Evolutionary conservation across 176 grass and related monocot species (phyloP), one percentile per base, ranked within the genome.

Genomic region (Zea luxurians): DNA sequence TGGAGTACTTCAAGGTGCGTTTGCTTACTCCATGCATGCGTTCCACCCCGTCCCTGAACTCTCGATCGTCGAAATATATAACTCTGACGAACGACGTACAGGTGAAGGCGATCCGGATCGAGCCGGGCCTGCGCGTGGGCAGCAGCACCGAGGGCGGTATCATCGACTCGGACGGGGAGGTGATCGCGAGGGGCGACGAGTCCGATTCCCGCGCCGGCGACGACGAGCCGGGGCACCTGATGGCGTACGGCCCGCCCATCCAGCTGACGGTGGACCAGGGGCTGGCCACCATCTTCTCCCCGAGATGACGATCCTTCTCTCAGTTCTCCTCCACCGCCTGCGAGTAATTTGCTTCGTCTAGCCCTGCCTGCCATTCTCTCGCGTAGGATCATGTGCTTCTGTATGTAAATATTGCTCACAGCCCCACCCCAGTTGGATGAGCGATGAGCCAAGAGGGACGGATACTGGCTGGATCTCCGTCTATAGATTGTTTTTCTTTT

Each of bases 161-260:
- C 82, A 80, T 99, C 17, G 96, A 99, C 74, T 86, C 66, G 2
- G 96, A 99, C 17, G 96, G 96, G 9, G 96, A 99, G 90, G 83
- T 89, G 40, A 66, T 99, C 27, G 92, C 96, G 47, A 83, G 90
- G 66, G 90, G 90, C 73, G 92, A 92, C 76, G 42, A 13, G 16
- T 58, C 75, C 9, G 34, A 17, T 61, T 27, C 58, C 59, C 6
- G 12, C 46, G 59, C 59, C 59, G 21, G 69, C n/a, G 71, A 79
- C 27, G 27, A 27, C 6, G 49, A 83, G 47, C 54, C 44, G 55
- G 81, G 89, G 20, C 83, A 93, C 71, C 84, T 89, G 6, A 99
- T 99, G 96, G 58, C 83, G 18, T 99, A 99, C 44, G 96, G 90
- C 13, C 89, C 83, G 10, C 80, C 88, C 41, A 79, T 99, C 81